These are phyloP conservation scores for Sarcodon sp. DNA, from an alignment of 768 basidiomycete genomes.

Conservation along the genomic window DNA sequence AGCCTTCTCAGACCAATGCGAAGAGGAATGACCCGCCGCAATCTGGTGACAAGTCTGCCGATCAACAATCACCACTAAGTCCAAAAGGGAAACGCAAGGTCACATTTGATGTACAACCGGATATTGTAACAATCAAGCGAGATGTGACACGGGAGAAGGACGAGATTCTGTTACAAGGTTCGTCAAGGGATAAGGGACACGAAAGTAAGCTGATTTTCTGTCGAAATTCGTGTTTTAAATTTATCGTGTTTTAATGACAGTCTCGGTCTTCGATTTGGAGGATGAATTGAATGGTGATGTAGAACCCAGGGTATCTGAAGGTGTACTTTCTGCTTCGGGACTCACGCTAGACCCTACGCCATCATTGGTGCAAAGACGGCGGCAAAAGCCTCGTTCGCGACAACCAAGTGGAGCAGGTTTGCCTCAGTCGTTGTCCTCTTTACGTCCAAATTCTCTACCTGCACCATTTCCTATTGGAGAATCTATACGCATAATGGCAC, in stretches of 20 bases:
- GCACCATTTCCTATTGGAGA: constrained; percentile 21
- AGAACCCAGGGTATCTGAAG: constrained; percentile 13
- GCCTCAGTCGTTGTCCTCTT: constrained; percentile 41
- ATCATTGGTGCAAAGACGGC: constrained; percentile 4
- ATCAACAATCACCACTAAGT: constrained; percentile 8
- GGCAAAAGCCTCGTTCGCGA: neutral
- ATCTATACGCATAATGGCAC: no score
- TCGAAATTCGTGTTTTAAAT: constrained; percentile 1
- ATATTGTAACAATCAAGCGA: constrained; percentile 32
- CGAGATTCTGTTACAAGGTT: constrained; percentile 10
- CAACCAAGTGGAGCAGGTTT: constrained; percentile 22
- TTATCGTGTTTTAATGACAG: constrained; percentile 19
- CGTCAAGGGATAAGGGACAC: neutral
- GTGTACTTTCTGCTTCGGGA: constrained; percentile 19
- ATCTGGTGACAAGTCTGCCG: neutral
- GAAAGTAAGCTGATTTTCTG: constrained; percentile 28
- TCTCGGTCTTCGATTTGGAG: constrained; percentile 63
- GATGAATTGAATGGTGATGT: constrained; percentile 28
- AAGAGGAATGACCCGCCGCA: constrained; percentile 11
- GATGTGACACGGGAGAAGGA: constrained; percentile 20
- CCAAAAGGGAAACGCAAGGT: constrained; percentile 52
- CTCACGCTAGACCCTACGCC: constrained; percentile 1
- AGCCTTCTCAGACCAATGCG: constrained; percentile 8
- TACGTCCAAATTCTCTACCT: constrained; percentile 63
- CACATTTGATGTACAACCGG: constrained; percentile 59